These are phyloP conservation scores for Tolypocladium sp. DNA, from an alignment of 2,329 filamentous ascomycete genomes.

Conservation along the genomic window DNA sequence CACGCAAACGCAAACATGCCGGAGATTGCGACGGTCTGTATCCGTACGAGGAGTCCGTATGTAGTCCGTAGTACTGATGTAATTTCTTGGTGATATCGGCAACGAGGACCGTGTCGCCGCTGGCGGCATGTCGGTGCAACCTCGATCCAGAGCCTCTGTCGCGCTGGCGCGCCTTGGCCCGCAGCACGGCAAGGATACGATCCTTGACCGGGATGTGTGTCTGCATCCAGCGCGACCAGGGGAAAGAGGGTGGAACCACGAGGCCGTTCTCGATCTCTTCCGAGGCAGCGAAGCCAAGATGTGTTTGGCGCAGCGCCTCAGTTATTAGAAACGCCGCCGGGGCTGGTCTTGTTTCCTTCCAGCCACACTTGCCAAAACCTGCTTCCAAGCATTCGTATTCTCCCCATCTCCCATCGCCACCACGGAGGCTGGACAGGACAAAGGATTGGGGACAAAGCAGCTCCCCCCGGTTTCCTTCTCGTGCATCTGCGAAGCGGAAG, in stretches of 20 bases:
- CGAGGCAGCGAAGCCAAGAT: background rate
- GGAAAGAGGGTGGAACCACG: background rate
- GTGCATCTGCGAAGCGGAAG: background rate
- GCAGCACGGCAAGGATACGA: background rate
- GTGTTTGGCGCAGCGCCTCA: background rate
- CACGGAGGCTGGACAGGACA: background rate
- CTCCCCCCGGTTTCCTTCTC: background rate
- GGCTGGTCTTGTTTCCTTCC: background rate
- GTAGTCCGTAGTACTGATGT: no score
- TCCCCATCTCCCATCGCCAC: background rate
- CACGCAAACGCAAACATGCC: background rate
- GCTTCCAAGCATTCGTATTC: background rate
- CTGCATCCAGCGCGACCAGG: background rate
- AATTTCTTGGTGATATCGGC: background rate
- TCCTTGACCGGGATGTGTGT: background rate
- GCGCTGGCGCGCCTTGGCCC: background rate
- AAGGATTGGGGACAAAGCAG: background rate
- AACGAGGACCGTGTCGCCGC: background rate
- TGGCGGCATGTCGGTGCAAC: background rate
- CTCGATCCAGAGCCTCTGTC: background rate
- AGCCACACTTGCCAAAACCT: background rate
- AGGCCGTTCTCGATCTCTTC: constrained; percentile 1
- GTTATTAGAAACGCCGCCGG: background rate
- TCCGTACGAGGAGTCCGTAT: background rate
- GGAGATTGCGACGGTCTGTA: background rate